These are phyloP conservation scores for Petunia secreta DNA, from an alignment of 257 asterid genomes.

Conservation along the genomic window DNA sequence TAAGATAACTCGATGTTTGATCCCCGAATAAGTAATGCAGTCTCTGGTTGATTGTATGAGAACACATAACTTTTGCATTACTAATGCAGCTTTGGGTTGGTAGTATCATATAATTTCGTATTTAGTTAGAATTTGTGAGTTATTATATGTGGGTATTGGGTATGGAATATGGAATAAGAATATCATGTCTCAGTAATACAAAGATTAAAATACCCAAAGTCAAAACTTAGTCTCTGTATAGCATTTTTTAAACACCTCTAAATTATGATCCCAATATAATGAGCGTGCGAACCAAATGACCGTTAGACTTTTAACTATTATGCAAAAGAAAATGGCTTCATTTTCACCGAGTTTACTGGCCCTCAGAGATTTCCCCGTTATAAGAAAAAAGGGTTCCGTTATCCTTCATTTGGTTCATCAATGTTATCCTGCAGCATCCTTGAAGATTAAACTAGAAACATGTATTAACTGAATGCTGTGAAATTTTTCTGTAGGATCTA, in stretches of 20 bases:
- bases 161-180: not conserved
- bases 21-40: not conserved
- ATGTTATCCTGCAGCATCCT: not conserved
- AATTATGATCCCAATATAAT: not conserved
- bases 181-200: not conserved
- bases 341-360: no score
- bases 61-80: not conserved
- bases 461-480: constrained; percentile 2
- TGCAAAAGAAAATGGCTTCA: not conserved
- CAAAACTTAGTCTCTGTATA: not conserved
- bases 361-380: no score
- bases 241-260: not conserved
- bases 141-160: no score
- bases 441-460: constrained; percentile 6
- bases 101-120: not conserved
- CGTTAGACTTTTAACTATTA: not conserved
- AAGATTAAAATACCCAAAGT: not conserved
- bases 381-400: not conserved
- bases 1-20: no score
- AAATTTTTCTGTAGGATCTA: constrained; percentile 43
- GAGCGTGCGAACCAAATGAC: not conserved
- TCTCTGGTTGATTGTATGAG: not conserved
- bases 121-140: no score
- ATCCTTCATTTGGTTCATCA: constrained; percentile 10
- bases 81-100: not conserved